Base-by-base conservation (phyloP, 2,329 filamentous ascomycete species). In the Neoarthrinium moseri region DNA sequence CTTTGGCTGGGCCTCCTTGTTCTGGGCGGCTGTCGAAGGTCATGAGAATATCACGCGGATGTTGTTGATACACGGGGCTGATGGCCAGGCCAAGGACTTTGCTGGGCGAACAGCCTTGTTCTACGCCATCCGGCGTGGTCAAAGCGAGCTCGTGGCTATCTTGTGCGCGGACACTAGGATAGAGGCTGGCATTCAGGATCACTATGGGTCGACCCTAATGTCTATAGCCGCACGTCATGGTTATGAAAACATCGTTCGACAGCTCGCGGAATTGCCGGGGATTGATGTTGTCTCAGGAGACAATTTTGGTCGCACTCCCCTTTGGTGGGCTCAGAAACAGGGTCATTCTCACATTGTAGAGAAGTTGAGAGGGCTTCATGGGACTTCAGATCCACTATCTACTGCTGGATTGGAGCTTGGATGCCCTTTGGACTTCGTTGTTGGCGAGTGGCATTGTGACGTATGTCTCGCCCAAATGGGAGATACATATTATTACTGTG, bases 251-350 rank as follows among this genome's bases (percentile, higher is more conserved):
- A 23, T 27, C 5, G 15, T 39, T 17, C 20, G 21, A 15, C 12
- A 27, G 13, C 15, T 39, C n/a, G 21, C n/a, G 8, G n/a, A 13
- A 3, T 11, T 29, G 15, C 37, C 37, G 4, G 23, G 20, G 11
- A 23, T 39, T 6, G 37, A 39, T 18, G 2, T 27, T 6, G 3
- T 27, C 22, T 4, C n/a, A 6, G 21, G 6, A 23, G 36, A 39
- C 18, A 17, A 5, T 2, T 39, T 39, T 12, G 36, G 36, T 10
- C 36, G 23, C 3, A 27, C 36, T 11, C 4, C 36, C 17, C 10
- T 39, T 6, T 39, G 36, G 36, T 39, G 37, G 37, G 37, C 37
- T 4, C 35, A 15, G 10, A 22, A 39, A 11, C 37, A 39, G 21
- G n/a, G 21, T 11, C 5, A 24, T 12, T 2, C n/a, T 4, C 7